Evolutionary conservation across 2,329 filamentous ascomycete species (phyloP).

Genomic region (Fusarium sp.): DNA sequence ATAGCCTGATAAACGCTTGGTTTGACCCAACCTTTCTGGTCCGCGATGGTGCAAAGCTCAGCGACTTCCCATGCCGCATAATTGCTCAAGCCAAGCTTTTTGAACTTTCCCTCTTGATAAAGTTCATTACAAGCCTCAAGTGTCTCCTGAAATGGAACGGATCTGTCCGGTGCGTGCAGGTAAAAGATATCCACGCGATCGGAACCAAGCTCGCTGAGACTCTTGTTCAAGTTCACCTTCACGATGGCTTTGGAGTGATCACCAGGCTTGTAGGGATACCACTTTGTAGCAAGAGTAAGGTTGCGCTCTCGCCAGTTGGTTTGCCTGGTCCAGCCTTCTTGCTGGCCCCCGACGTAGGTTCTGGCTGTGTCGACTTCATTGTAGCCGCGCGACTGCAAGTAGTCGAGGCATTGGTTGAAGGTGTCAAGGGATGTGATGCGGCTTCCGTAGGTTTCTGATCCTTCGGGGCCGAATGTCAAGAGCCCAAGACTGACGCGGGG

Average conservation of each 20-base stretch:
- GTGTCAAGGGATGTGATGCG: neutral
- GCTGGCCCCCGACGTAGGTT: conserved; percentile 67
- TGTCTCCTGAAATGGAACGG: conserved; percentile 73
- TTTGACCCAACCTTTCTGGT: conserved; percentile 70
- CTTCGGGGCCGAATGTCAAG: conserved; percentile 7
- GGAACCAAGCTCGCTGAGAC: neutral
- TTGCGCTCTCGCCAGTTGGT: conserved; percentile 74
- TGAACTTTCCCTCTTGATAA: conserved; percentile 76
- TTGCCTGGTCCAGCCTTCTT: conserved; percentile 74
- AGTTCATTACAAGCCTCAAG: conserved; percentile 73
- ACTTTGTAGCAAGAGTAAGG: conserved; percentile 74
- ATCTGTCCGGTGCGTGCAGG: conserved; percentile 63
- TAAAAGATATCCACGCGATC: conserved; percentile 18
- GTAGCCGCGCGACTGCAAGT: conserved; percentile 52
- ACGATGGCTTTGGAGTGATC: neutral
- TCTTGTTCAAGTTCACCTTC: neutral
- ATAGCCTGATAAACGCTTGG: conserved; percentile 81
- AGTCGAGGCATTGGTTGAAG: neutral
- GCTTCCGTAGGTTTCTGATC: neutral
- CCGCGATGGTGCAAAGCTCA: conserved; percentile 64
- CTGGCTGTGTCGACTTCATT: conserved; percentile 76
- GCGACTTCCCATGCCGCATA: conserved; percentile 81
- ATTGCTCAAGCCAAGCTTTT: conserved; percentile 75
- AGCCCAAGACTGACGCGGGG: conserved; percentile 8
- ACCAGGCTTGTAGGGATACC: neutral